Percentiles rank a stretch among this genome's conserved stretches.
These are phyloP conservation scores for Hypoxylon lenormandii DNA, from an alignment of 495 filamentous ascomycete genomes.

Conservation along the genomic window DNA sequence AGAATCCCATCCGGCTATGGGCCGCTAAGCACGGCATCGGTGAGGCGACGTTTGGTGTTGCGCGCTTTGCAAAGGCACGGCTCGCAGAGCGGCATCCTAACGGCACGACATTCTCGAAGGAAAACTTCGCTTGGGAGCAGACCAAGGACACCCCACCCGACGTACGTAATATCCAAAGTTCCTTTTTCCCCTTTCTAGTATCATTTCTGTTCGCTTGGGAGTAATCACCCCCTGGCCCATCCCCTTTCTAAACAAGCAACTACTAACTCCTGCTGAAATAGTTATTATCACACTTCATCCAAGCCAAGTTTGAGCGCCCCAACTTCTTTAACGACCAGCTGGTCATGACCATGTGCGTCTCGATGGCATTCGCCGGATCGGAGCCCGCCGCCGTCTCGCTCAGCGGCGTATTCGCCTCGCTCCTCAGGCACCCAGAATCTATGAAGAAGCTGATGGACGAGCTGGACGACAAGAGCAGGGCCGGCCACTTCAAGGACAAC, in stretches of 20 bases:
- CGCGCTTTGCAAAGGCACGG: slow-evolving; percentile 60
- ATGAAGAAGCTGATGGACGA: slow-evolving; percentile 61
- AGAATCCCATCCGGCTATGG: slow-evolving; percentile 48
- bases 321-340: slow-evolving; percentile 64
- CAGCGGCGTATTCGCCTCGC: slow-evolving; percentile 64
- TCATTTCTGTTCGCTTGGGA: no score
- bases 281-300: slow-evolving; percentile 28
- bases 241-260: no score
- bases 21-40: slow-evolving; percentile 58
- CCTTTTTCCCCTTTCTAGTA: no score
- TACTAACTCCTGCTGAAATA: no score
- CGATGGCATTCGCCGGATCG: slow-evolving; percentile 66
- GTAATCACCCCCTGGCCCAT: no score
- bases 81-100: slow-evolving; percentile 52
- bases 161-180: no score
- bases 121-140: slow-evolving; percentile 37
- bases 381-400: slow-evolving; percentile 70
- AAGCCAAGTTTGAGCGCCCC: slow-evolving; percentile 64
- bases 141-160: slow-evolving; percentile 23
- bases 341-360: slow-evolving; percentile 62
- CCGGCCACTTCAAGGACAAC: slow-evolving; percentile 57
- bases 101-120: slow-evolving; percentile 16
- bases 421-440: slow-evolving; percentile 57
- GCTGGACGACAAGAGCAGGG: slow-evolving; percentile 45
- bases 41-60: slow-evolving; percentile 55